Percentiles rank a stretch among this genome's conserved stretches.
Conservation (phyloP, 257 asterid genomes). For the Solanum virginianum region DNA sequence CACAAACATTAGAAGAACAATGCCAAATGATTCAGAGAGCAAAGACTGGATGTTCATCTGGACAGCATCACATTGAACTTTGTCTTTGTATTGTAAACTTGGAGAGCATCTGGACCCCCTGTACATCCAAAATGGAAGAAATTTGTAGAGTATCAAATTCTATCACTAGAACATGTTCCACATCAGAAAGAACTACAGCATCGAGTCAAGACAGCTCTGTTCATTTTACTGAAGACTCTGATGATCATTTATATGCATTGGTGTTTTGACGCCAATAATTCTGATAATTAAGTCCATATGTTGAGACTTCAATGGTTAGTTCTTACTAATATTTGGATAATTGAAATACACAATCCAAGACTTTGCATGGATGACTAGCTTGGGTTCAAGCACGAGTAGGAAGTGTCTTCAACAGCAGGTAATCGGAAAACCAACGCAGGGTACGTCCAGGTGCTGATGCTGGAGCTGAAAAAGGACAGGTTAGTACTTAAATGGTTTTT, state of each 20-base stretch:
- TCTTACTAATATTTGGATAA: background rate
- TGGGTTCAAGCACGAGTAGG: background rate
- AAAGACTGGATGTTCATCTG: background rate
- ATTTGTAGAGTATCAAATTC: background rate
- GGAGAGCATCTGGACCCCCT: background rate
- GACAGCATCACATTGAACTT: background rate
- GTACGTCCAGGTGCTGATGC: background rate
- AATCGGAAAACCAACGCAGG: background rate
- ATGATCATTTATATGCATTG: background rate
- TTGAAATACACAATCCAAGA: background rate
- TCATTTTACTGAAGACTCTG: background rate
- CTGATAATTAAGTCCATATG: background rate
- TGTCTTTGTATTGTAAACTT: background rate
- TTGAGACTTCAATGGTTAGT: background rate
- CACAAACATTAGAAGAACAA: background rate
- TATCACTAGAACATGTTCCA: background rate
- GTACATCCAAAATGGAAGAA: background rate
- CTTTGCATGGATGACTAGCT: background rate
- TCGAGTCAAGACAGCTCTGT: background rate
- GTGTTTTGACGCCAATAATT: background rate
- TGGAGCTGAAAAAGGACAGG: background rate
- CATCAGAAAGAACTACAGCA: background rate
- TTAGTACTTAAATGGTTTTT: too few relatives aligned
- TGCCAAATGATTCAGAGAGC: background rate
- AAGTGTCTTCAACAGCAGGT: background rate